Base-by-base conservation (phyloP, 768 basidiomycete genomes). In the Trametes maxima region DNA sequence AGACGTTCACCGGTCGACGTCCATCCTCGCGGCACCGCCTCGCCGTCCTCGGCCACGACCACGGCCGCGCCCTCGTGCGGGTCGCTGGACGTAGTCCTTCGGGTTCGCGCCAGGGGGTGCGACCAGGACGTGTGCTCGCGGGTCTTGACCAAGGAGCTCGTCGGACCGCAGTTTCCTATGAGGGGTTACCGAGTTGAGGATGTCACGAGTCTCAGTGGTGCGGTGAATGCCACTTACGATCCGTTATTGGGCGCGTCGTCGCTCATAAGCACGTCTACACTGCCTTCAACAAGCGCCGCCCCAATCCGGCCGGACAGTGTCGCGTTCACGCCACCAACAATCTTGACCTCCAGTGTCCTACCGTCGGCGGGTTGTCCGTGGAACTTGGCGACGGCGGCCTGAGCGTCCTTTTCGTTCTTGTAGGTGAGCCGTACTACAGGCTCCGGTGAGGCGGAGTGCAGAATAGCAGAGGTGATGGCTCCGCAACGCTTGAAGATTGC, bases 121-220 rank as follows among this genome's bases (percentile, higher is more conserved):
- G 28, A 89, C 72, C 21, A 91, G 77, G 0, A 92, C 81, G 13
- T 82, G 79, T 4, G 90, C 89, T 25, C 90, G 84, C n/a, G 87
- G 82, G 65, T 80, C 80, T 60, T 82, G 82, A 21, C 78, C 77
- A 35, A 92, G 72, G 50, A 94, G 80, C 1, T 84, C 84, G 70
- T 95, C 92, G 2, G 92, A 94, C 54, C 92, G 89, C 80, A 95
- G 80, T 83, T 93, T 94, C 62, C 92, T 94, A 67, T 52, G n/a
- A 12, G 42, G 3, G 5, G n/a, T 43, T 14, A 55, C n/a, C 21
- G n/a, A 33, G 28, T 5, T 25, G 47, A 47, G 25, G 48, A 28
- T 28, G 47, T 17, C n/a, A 54, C 14, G 22, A 37, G 24, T 13
- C 7, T 42, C 3, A 52, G 1, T 10, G 17, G 25, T 11, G 40